Conservation (phyloP, 192 early-diverging fungal genomes). For the Entrophospora sp. region DNA sequence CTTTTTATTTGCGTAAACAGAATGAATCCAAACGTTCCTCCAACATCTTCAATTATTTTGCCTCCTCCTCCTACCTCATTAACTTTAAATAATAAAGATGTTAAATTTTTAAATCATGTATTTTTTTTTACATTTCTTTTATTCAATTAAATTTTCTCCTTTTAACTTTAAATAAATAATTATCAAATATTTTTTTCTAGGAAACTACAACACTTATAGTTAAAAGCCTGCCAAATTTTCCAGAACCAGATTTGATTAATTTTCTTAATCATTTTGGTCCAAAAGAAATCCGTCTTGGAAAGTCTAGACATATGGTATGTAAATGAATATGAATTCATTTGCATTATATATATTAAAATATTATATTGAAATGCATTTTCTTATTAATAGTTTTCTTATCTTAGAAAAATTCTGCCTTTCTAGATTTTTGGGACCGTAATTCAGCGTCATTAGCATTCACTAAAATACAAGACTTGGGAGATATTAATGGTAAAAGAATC, state of each 20-base stretch:
- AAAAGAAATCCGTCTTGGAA: conserved; percentile 7
- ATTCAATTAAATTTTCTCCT: too few relatives aligned
- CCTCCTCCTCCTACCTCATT: too few relatives aligned
- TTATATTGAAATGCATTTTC: too few relatives aligned
- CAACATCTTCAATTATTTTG: too few relatives aligned
- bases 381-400: neutral
- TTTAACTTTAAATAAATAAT: too few relatives aligned
- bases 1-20: too few relatives aligned
- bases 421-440: conserved; percentile 29
- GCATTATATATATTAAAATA: neutral
- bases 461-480: conserved; percentile 19
- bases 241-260: neutral
- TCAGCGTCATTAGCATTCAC: conserved; percentile 25
- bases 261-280: conserved; percentile 14
- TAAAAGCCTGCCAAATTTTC: conserved; percentile 14
- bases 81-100: too few relatives aligned
- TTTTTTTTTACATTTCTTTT: too few relatives aligned
- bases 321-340: neutral
- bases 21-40: too few relatives aligned
- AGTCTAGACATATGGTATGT: neutral
- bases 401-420: conserved; percentile 31
- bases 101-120: too few relatives aligned
- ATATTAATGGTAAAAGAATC: conserved; percentile 22
- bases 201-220: conserved; percentile 17
- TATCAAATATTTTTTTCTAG: neutral